Base-by-base conservation (phyloP, 805 yeast genomes). In the Myxozyma neotropica region DNA sequence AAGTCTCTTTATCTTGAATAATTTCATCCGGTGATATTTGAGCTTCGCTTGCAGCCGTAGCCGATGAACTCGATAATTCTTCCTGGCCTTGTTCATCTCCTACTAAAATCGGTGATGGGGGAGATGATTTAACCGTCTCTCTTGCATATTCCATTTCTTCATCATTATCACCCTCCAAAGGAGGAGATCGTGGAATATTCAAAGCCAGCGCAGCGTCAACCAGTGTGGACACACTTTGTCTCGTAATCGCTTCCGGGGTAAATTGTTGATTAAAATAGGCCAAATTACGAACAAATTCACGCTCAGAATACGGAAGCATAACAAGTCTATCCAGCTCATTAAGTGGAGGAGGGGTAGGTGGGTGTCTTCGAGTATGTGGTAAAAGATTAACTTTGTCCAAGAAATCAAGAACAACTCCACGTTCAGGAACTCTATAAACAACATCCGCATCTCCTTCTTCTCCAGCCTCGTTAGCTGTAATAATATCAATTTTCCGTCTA, bases 351-450 rank as follows among this genome's bases (percentile, higher is more conserved):
- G 57, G 55, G 4, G 17, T 21, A 3, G 62, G 55, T 8, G 44
- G 23, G 6, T 42, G 38, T 24, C 15, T 24, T 15, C 60, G 48
- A 15, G n/a, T 31, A 44, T 48, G 53, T 8, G 58, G 63, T 17
- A 60, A 38, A n/a, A 62, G 46, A 35, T 79, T 79, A 3, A 83
- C 81, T 29, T 80, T 82, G 21, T 80, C 80, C 35, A 86, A 71
- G 68, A 90, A 90, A 71, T 89, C 93, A 33, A 88, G 73, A 43
- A 87, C 72, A 4, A 89, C 78, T 67, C 87, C 85, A 44, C 79
- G 79, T 63, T 87, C 94, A 1, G 89, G 88, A 3, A 89, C 71
- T 57, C 86, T 75, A 72, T 84, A 86, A 0, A 88, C 78, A 36
- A 81, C 78, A 36, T 82, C 78, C 69, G 71, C 61, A 24, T 62